A percentile compares a stretch with the other conserved stretches of the same genome.
Conservation (phyloP, 768 basidiomycete species). For the Pleurotus tuber-regium region DNA sequence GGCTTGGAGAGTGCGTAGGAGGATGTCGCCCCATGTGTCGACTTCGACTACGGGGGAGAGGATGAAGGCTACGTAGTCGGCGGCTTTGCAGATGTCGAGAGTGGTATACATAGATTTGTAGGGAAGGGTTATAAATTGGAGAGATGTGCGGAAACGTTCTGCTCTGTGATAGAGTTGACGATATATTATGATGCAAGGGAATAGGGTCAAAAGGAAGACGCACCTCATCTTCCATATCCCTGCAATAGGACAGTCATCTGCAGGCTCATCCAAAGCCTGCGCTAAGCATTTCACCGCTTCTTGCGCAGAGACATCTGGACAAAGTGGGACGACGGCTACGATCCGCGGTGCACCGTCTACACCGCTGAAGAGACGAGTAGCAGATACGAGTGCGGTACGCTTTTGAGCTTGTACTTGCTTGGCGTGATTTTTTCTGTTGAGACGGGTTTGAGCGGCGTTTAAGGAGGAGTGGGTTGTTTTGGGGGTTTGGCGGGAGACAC, state of each 20-base stretch:
- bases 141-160: conserved; percentile 85
- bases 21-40: conserved; percentile 79
- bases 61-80: conserved; percentile 87
- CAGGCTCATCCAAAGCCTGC: conserved; percentile 52
- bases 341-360: conserved; percentile 80
- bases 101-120: conserved; percentile 72
- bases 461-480: conserved; percentile 49
- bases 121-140: conserved; percentile 81
- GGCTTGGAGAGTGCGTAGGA: conserved; percentile 83
- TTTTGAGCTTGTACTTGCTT: conserved; percentile 81
- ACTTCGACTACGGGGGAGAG: conserved; percentile 85
- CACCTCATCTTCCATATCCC: conserved; percentile 72
- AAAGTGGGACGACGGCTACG: conserved; percentile 84
- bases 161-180: conserved; percentile 65
- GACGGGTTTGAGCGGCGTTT: conserved; percentile 63
- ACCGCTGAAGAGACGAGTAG: conserved; percentile 76
- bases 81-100: conserved; percentile 82
- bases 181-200: not conserved
- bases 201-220: conserved; percentile 19
- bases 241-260: conserved; percentile 47
- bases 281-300: conserved; percentile 57
- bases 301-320: conserved; percentile 56
- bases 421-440: conserved; percentile 81
- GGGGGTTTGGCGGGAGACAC: conserved; percentile 50
- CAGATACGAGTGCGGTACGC: conserved; percentile 61